These are phyloP conservation scores for Tetrahymena elliotti DNA, from an alignment of 73 alveolate species.

Conservation along the genomic window DNA sequence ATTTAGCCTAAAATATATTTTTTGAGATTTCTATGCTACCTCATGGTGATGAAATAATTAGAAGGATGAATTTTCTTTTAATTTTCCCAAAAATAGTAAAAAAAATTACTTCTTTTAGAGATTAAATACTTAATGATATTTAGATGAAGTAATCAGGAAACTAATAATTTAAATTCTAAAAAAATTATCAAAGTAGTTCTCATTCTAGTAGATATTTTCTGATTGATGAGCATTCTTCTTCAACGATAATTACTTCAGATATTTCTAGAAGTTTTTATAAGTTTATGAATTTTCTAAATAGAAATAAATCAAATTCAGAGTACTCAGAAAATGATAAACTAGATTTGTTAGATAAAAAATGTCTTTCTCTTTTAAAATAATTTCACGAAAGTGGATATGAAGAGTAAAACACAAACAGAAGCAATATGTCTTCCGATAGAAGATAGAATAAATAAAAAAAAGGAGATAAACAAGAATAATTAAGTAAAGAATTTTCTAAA, in stretches of 20 bases:
- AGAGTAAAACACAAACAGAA: background rate
- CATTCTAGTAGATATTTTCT: background rate
- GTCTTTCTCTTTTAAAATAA: background rate
- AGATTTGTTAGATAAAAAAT: background rate
- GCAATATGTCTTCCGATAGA: background rate
- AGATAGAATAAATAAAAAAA: background rate
- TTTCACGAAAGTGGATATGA: background rate
- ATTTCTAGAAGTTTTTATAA: background rate
- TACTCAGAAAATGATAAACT: background rate
- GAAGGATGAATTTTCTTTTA: background rate
- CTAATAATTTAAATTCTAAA: background rate
- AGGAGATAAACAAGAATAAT: background rate
- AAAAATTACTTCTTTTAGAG: background rate
- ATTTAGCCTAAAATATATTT: background rate
- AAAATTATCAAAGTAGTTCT: background rate
- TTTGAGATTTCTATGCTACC: background rate
- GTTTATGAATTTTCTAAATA: background rate
- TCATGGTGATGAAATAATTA: background rate
- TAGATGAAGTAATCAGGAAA: background rate
- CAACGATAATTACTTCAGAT: background rate
- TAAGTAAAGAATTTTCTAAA: background rate
- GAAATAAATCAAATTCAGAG: background rate
- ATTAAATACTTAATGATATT: background rate
- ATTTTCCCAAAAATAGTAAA: background rate
- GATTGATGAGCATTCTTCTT: background rate